These are phyloP conservation scores for Inonotus hispidus DNA, from an alignment of 1,284 basidiomycete genomes.

Conservation along the genomic window DNA sequence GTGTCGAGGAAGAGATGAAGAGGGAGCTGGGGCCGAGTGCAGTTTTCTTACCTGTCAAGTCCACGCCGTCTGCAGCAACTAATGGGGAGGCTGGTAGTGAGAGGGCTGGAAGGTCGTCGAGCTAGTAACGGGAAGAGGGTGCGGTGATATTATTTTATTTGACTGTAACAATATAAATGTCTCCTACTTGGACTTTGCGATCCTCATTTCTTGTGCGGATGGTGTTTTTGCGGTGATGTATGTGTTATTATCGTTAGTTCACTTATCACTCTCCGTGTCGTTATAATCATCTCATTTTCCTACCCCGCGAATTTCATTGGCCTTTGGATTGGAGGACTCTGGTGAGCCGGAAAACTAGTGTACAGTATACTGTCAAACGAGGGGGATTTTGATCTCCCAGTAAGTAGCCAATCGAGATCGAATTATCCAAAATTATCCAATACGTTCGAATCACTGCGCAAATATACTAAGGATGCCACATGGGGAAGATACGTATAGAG, in stretches of 20 bases:
- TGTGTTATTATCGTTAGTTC: neutral
- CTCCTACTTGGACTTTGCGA: neutral
- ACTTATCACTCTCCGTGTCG: too few species aligned
- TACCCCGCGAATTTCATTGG: too few species aligned
- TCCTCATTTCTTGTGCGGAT: neutral
- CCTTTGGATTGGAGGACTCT: too few species aligned
- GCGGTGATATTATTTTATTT: constrained; percentile 23
- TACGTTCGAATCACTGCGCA: too few species aligned
- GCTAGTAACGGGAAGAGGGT: constrained; percentile 19
- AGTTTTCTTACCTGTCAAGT: neutral
- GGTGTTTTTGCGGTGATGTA: neutral
- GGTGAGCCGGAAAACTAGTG: too few species aligned
- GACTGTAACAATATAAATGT: constrained; percentile 18
- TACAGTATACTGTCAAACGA: too few species aligned
- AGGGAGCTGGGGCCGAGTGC: constrained; percentile 24
- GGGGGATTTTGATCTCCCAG: too few species aligned
- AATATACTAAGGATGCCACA: neutral
- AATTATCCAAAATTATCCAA: too few species aligned
- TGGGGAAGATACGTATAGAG: neutral
- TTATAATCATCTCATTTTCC: too few species aligned
- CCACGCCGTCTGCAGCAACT: neutral
- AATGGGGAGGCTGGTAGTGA: constrained; percentile 25
- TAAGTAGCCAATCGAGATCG: too few species aligned
- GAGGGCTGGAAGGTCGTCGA: neutral
- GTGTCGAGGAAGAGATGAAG: constrained; percentile 57